Base-by-base conservation (phyloP, 164 flowering plant genomes). In the Tetracentron sinense region DNA sequence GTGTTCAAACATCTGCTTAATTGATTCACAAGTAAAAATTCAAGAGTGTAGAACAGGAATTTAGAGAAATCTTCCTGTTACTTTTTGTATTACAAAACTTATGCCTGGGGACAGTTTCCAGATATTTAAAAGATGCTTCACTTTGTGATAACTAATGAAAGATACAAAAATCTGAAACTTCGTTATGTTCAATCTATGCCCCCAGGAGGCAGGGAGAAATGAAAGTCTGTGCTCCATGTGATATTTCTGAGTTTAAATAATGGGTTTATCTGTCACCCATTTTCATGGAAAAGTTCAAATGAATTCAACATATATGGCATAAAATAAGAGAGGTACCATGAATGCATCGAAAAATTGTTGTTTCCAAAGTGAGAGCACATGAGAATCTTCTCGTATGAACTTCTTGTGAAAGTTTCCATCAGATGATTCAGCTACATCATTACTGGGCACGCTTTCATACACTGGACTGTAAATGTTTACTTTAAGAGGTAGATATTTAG, bases 281-380 rank as follows among this genome's bases (percentile, higher is more conserved):
- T 56, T 33, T 17, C 7, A 56, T 29, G 15, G 14, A 29, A n/a
- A 6, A 33, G 25, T 7, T 15, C 33, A 7, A 54, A 42, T 7
- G 16, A 38, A 33, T 35, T 55, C 42, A 59, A 14, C 46, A 44
- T 31, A 65, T 10, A 53, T 27, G 5, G 7, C 20, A 29, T 15
- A 27, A 27, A 49, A 42, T 29, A 46, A 42, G 60, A 22, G 26
- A 28, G 7, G 30, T 86, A 89, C 95, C 89, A 1, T 64, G 22
- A 88, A 31, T 15, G 86, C 93, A 75, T 90, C 90, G 53, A 74
- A 59, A 69, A 90, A 90, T 64, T 90, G 98, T 55, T 83, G 69
- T 62, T 75, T 82, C 98, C 98, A 92, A 48, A 82, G 49, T 56
- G 77, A 54, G 58, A 82, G 61, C 56, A 84, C 22, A 65, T 64